These are phyloP conservation scores for Catunica adiposa DNA, from an alignment of 2,329 filamentous ascomycete species.

Conservation along the genomic window DNA sequence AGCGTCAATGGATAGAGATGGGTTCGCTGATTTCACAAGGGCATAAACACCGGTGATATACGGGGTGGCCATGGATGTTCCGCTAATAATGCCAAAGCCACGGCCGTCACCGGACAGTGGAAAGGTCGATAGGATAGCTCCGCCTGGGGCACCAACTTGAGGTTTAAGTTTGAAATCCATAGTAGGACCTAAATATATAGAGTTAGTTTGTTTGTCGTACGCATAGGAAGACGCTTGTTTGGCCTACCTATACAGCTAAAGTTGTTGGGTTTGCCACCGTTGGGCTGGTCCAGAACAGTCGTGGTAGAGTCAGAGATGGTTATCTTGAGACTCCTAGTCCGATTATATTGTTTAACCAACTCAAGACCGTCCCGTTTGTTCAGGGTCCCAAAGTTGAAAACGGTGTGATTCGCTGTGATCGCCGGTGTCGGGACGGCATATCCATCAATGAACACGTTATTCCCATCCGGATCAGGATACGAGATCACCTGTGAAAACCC, in stretches of 20 bases:
- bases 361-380: conserved; percentile 4
- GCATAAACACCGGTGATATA: conserved; percentile 36
- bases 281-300: conserved; percentile 7
- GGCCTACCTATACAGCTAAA: conserved; percentile 14
- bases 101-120: conserved; percentile 6
- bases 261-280: conserved; percentile 12
- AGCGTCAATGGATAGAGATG: conserved; percentile 18
- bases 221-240: too few relatives aligned
- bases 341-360: conserved; percentile 1
- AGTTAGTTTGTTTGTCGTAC: conserved; percentile 13
- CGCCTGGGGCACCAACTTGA: conserved; percentile 22
- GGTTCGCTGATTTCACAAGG: conserved; percentile 23
- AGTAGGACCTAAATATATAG: conserved; percentile 14
- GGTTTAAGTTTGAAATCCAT: conserved; percentile 20
- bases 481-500: conserved; percentile 12
- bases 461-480: conserved; percentile 12
- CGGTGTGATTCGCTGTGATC: conserved; percentile 7
- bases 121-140: conserved; percentile 22
- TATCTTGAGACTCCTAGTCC: background rate
- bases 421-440: conserved; percentile 10
- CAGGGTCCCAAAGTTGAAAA: conserved; percentile 12
- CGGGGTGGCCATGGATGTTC: conserved; percentile 41
- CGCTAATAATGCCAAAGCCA: conserved; percentile 25
- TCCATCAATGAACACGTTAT: conserved; percentile 12
- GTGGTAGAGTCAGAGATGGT: background rate